Evolutionary conservation across 202 grass and related monocot species (phyloP).

Genomic region (Bolboschoenoplectus hybrid): DNA sequence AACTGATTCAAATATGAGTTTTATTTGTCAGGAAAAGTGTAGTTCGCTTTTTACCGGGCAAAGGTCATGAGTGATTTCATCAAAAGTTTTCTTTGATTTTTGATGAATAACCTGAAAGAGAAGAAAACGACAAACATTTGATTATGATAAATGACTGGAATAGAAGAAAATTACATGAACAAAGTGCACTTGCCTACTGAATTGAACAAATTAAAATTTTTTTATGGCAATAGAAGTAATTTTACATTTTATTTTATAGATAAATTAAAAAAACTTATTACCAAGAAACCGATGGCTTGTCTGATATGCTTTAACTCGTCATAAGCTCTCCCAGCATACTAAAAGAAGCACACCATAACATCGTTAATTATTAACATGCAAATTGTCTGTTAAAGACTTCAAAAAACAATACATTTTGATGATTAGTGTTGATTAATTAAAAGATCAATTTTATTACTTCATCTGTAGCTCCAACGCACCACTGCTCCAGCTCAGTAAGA

Average conservation of each 20-base stretch:
- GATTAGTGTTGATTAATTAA: slow-evolving; percentile 33
- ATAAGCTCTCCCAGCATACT: slow-evolving; percentile 96
- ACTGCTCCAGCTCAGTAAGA: slow-evolving; percentile 96
- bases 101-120: slow-evolving; percentile 94
- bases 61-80: slow-evolving; percentile 99
- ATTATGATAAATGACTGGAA: slow-evolving; percentile 36
- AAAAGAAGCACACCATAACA: slow-evolving; percentile 42
- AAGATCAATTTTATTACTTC: slow-evolving; percentile 62
- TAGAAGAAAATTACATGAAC: slow-evolving; percentile 17
- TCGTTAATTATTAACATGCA: not conserved
- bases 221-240: slow-evolving; percentile 21
- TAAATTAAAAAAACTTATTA: slow-evolving; percentile 44
- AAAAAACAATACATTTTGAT: slow-evolving; percentile 17
- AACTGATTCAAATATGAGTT: slow-evolving; percentile 43
- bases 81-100: slow-evolving; percentile 97
- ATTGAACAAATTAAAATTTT: not conserved
- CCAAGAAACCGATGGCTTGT: slow-evolving; percentile 98
- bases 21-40: slow-evolving; percentile 25
- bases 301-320: slow-evolving; percentile 99
- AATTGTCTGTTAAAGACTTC: slow-evolving; percentile 11
- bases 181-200: not conserved
- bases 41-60: slow-evolving; percentile 74
- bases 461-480: slow-evolving; percentile 91
- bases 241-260: slow-evolving; percentile 9
- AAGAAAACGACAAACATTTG: slow-evolving; percentile 20